Percentiles rank a stretch among this genome's conserved stretches.
Conservation (phyloP, 768 basidiomycete species). For the Calvatia gigantea region DNA sequence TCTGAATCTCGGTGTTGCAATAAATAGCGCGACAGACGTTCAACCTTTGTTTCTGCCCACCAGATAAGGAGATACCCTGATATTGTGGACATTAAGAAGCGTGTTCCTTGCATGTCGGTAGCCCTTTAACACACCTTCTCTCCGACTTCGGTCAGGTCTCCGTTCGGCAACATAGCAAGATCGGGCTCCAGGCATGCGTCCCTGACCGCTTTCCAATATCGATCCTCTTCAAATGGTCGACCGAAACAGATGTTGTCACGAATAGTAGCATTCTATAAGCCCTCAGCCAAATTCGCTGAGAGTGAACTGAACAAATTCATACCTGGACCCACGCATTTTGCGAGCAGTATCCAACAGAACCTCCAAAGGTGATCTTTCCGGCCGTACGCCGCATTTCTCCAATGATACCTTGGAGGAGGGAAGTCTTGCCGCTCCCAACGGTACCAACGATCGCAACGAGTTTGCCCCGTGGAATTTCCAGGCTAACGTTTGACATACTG, state of each 20-base stretch:
- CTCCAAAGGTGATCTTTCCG: conserved; percentile 71
- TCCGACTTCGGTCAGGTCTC: conserved; percentile 83
- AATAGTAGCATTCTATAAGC: conserved; percentile 68
- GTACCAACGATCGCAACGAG: conserved; percentile 84
- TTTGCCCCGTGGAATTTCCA: conserved; percentile 72
- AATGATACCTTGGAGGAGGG: conserved; percentile 68
- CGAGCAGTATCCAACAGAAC: conserved; percentile 76
- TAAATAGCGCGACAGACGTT: conserved; percentile 89
- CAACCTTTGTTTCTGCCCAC: conserved; percentile 75
- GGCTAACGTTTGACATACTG: conserved; percentile 57
- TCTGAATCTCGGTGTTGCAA: conserved; percentile 80
- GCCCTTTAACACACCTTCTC: conserved; percentile 43
- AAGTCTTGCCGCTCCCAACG: conserved; percentile 71
- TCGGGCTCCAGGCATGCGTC: conserved; percentile 82
- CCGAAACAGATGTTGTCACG: conserved; percentile 91
- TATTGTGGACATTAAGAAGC: conserved; percentile 6
- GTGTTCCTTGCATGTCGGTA: not conserved
- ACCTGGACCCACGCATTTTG: conserved; percentile 92
- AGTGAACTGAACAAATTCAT: conserved; percentile 5
- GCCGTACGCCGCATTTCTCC: conserved; percentile 78
- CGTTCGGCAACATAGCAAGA: conserved; percentile 69
- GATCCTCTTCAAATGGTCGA: conserved; percentile 71
- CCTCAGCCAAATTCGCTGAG: conserved; percentile 6
- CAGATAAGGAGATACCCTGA: conserved; percentile 82
- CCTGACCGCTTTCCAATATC: conserved; percentile 77